Conservation (phyloP, 2,329 filamentous ascomycete genomes). For the Exophiala sp. region DNA sequence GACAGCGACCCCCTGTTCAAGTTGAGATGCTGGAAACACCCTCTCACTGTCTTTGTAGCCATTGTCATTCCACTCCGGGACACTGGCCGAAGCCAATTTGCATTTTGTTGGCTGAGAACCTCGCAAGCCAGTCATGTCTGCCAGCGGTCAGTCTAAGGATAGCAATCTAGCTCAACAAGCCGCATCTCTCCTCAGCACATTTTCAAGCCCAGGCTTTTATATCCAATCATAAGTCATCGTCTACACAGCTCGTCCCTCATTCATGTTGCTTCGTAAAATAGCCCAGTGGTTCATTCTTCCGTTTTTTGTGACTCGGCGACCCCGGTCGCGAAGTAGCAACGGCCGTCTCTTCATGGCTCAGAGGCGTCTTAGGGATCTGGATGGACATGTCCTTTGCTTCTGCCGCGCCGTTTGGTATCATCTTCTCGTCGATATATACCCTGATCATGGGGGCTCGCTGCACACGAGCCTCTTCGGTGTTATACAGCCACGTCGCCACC, state of each 20-base stretch:
- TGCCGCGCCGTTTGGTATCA: constrained; percentile 48
- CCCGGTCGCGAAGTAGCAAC: constrained; percentile 48
- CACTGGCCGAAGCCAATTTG: not conserved
- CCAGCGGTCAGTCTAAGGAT: not conserved
- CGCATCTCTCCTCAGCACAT: not conserved
- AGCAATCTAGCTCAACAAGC: not conserved
- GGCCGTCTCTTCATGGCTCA: constrained; percentile 42
- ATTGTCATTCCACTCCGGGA: not conserved
- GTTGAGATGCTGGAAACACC: too few relatives aligned
- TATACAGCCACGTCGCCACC: constrained; percentile 79
- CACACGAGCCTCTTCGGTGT: constrained; percentile 50
- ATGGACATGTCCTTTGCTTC: constrained; percentile 45
- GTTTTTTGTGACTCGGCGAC: constrained; percentile 38
- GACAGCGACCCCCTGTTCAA: constrained; percentile 2
- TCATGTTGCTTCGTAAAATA: constrained; percentile 37
- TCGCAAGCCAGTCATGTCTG: too few relatives aligned
- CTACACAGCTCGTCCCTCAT: constrained; percentile 24
- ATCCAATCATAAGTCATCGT: constrained; percentile 25
- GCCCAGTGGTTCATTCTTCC: constrained; percentile 34
- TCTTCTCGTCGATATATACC: constrained; percentile 73
- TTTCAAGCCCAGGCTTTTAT: not conserved
- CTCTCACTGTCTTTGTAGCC: too few relatives aligned
- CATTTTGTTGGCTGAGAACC: not conserved
- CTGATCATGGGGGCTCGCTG: constrained; percentile 49
- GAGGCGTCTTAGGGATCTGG: constrained; percentile 43